Percentiles rank a stretch among this genome's conserved stretches.
These are phyloP conservation scores for Neurospora discreta DNA, from an alignment of 495 filamentous ascomycete species.

Conservation along the genomic window DNA sequence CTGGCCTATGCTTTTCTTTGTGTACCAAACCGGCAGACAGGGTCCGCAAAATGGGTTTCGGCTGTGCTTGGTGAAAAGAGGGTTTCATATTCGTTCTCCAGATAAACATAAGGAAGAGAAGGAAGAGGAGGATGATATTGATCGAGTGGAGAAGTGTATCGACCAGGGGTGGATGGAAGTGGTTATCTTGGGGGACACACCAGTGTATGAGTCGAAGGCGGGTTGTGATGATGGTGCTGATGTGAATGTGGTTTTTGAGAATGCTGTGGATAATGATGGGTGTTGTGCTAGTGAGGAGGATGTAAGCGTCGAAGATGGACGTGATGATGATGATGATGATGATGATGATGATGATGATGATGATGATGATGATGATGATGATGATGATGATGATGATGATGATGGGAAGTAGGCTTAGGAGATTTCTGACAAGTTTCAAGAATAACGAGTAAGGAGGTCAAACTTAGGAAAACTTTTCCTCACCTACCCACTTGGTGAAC, in stretches of 20 bases:
- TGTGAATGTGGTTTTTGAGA: not conserved
- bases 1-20: no score
- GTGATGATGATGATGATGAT: not conserved
- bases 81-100: not conserved
- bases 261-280: not conserved
- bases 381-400: no score
- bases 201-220: not conserved
- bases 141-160: not conserved
- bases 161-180: not conserved
- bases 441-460: no score
- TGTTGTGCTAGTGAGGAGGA: not conserved
- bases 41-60: no score
- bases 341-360: not conserved
- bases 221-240: no score
- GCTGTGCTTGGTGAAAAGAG: not conserved
- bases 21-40: no score
- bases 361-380: not conserved
- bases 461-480: no score
- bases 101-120: no score
- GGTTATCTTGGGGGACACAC: not conserved
- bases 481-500: not conserved
- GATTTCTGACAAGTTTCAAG: accelerated
- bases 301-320: accelerated
- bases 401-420: not conserved
- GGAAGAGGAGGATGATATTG: not conserved